These are phyloP conservation scores for Chaetomiaceae sp. DNA, from an alignment of 2,329 filamentous ascomycete genomes.

Conservation along the genomic window DNA sequence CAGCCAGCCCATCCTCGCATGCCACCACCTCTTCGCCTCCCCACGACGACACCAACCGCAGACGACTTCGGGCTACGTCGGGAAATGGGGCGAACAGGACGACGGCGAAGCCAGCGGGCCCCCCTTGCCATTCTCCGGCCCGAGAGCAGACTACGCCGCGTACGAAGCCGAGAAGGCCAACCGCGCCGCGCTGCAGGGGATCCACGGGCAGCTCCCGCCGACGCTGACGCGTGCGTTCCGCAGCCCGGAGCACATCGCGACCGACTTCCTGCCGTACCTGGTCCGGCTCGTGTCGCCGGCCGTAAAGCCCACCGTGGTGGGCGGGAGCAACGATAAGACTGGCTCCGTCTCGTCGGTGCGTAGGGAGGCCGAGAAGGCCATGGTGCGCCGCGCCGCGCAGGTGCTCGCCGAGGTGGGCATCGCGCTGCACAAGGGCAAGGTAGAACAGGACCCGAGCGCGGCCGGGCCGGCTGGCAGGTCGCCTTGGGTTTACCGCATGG, in stretches of 20 bases:
- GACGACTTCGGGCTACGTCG: conserved; percentile 34
- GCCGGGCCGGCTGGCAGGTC: conserved; percentile 47
- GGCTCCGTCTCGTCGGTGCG: conserved; percentile 68
- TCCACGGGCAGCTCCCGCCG: conserved; percentile 69
- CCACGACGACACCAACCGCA: conserved; percentile 48
- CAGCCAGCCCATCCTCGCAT: conserved; percentile 79
- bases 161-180: conserved; percentile 77
- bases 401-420: conserved; percentile 82
- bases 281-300: conserved; percentile 80
- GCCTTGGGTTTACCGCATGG: conserved; percentile 87
- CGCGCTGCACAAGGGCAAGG: conserved; percentile 70
- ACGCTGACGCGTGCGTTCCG: conserved; percentile 73
- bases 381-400: conserved; percentile 74
- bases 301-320: conserved; percentile 84
- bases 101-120: conserved; percentile 49
- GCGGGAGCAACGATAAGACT: conserved; percentile 54
- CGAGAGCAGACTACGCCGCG: conserved; percentile 75
- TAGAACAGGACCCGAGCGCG: conserved; percentile 56
- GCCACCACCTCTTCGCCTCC: conserved; percentile 85
- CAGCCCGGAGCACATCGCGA: conserved; percentile 69
- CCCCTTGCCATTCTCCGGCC: conserved; percentile 71
- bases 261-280: conserved; percentile 80
- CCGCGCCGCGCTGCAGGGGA: conserved; percentile 63
- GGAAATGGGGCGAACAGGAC: conserved; percentile 40
- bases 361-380: conserved; percentile 74